Conservation (phyloP, 805 yeast genomes). For the Candida cerambycidarum region DNA sequence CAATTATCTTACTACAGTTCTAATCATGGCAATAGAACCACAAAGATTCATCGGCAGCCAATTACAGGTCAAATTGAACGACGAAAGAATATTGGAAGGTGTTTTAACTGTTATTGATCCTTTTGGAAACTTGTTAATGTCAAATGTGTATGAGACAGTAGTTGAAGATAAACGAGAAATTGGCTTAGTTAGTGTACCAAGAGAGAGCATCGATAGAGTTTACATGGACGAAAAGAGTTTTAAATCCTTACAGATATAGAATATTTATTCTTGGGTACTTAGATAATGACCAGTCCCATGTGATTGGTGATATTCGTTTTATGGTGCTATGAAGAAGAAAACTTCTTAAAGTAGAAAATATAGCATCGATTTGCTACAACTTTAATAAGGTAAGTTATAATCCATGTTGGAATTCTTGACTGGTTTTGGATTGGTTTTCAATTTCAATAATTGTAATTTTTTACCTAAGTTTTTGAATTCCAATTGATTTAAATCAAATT, state of each 20-base stretch:
- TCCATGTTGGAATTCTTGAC: not conserved
- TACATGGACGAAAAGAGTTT: constrained; percentile 20
- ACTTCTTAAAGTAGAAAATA: too few relatives aligned
- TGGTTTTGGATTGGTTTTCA: not conserved
- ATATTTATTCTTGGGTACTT: too few relatives aligned
- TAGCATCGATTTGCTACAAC: too few relatives aligned
- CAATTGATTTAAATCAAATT: not conserved
- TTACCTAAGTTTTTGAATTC: constrained; percentile 1
- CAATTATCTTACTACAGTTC: too few relatives aligned
- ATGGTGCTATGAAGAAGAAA: too few relatives aligned
- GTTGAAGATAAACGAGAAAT: constrained; percentile 33
- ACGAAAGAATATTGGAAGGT: constrained; percentile 37
- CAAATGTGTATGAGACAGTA: constrained; percentile 35
- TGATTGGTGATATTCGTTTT: too few relatives aligned
- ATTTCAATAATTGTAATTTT: constrained; percentile 2
- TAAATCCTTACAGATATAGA: not conserved
- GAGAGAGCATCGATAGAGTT: constrained; percentile 32
- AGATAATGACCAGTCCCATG: too few relatives aligned
- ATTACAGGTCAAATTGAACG: constrained; percentile 27
- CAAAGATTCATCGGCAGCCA: constrained; percentile 31
- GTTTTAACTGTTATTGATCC: constrained; percentile 42
- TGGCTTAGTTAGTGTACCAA: constrained; percentile 57
- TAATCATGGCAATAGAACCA: constrained; percentile 14
- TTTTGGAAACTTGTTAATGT: constrained; percentile 40
- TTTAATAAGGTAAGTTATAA: constrained; percentile 4